Evolutionary conservation across 1,284 basidiomycete species (phyloP), one percentile per base, ranked within the genome.

Genomic region (Ustilago sp.): DNA sequence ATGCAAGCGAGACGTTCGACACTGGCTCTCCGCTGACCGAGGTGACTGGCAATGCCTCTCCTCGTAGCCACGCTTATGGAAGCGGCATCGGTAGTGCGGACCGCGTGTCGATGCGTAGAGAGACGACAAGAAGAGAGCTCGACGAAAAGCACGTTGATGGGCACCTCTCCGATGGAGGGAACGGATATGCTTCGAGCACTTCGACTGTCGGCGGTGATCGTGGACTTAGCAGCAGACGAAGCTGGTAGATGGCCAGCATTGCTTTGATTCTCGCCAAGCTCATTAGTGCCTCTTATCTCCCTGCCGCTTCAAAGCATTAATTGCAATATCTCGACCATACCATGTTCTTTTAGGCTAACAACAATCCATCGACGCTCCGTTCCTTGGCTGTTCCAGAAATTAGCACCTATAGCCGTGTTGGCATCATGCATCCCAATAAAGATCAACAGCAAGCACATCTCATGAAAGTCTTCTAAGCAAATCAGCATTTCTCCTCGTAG

Each of bases 11-110:
- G 50, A 57, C 57, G 17, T 59, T 73, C 39, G 70, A 73, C 12
- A 56, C 60, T 7, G 64, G 61, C 7, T 73, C 70, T 23, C 70
- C 70, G n/a, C 41, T 73, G 57, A 73, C 70, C 9, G 70, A 73
- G 39, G 70, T 51, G 2, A 67, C 64, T 0, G 70, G 61, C n/a
- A 48, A 59, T 8, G 60, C 57, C 8, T 73, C 70, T 39, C 70
- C 64, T 6, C 38, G 36, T n/a, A 67, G 52, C 39, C 52, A 57
- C 3, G 39, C 41, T 28, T 47, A 41, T 48, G 59, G 28, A 41
- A 28, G 38, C 34, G 23, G 23, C 23, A 19, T 17, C 17, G 34
- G 45, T n/a, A 34, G 38, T 28, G 38, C n/a, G 3, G 32, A 35
- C 0, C n/a, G 35, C 35, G 57, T 48, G 2, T 34, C 45, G n/a